Percentiles rank a stretch among this genome's conserved stretches.
Conservation (phyloP, 345 rosid species). For the Anacardium occidentale region DNA sequence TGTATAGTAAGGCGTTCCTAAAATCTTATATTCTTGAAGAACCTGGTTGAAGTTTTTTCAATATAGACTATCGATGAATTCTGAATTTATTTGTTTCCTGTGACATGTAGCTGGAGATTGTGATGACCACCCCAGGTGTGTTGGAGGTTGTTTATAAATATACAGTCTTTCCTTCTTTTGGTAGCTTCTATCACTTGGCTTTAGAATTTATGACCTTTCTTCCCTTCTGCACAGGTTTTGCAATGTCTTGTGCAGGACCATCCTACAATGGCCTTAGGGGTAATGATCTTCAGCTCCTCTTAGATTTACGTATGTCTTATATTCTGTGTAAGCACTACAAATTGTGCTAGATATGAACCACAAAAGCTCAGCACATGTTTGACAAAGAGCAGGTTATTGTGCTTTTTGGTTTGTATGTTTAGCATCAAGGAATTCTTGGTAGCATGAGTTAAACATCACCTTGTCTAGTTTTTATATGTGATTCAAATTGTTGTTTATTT, state of each 20-base stretch:
- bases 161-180: not conserved
- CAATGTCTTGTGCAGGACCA: slow-evolving; percentile 36
- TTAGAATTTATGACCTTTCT: slow-evolving; percentile 5
- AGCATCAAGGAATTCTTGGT: not conserved
- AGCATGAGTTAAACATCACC: not conserved
- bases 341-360: not conserved
- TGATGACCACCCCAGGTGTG: slow-evolving; percentile 57
- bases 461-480: not conserved
- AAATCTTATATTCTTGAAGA: not conserved
- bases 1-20: too few species aligned
- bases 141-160: slow-evolving; percentile 42
- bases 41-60: not conserved
- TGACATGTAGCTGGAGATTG: slow-evolving; percentile 53
- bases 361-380: not conserved
- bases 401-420: not conserved
- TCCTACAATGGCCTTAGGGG: slow-evolving; percentile 50
- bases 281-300: slow-evolving; percentile 23
- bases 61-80: not conserved
- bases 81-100: not conserved
- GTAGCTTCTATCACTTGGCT: not conserved
- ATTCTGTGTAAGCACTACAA: not conserved
- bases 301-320: not conserved
- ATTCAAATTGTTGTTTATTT: not conserved
- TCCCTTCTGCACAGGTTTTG: slow-evolving; percentile 35
- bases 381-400: not conserved